Evolutionary conservation across 768 basidiomycete species (phyloP).

Genomic region (Xerocomus brunneocitrinus): DNA sequence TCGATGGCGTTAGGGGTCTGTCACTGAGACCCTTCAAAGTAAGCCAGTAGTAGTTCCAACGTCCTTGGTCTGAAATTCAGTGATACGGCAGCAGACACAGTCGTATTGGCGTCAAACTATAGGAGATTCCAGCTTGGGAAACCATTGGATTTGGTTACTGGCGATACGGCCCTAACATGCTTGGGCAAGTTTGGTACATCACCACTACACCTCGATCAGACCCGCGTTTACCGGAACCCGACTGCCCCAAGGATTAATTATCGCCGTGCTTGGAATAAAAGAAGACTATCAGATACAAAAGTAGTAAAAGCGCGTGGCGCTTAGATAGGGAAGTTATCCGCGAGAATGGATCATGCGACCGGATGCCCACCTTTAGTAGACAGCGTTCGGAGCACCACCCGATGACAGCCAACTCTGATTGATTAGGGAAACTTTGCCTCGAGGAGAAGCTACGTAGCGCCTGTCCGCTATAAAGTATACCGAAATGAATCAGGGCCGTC

Average conservation of each 20-base stretch:
- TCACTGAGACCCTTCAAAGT: background rate
- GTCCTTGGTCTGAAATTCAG: no score
- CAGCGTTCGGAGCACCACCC: background rate
- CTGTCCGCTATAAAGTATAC: slow-evolving; percentile 15
- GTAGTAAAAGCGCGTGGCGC: background rate
- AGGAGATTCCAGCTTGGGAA: background rate
- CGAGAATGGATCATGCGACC: background rate
- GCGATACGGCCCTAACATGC: background rate
- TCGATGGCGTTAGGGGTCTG: background rate
- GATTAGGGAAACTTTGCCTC: slow-evolving; percentile 18
- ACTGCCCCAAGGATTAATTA: slow-evolving; percentile 1
- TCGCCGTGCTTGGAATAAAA: slow-evolving; percentile 1
- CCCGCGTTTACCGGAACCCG: slow-evolving; percentile 4
- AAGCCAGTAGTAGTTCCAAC: background rate
- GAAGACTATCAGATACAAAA: background rate
- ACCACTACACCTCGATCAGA: background rate
- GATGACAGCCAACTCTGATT: slow-evolving; percentile 3
- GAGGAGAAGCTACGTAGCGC: slow-evolving; percentile 6
- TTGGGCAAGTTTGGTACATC: background rate
- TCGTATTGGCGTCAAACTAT: no score
- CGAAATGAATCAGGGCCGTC: slow-evolving; percentile 31
- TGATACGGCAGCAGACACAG: background rate
- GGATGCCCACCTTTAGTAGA: slow-evolving; percentile 4
- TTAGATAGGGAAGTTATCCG: background rate
- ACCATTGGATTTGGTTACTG: background rate